Percentiles rank a stretch among this genome's conserved stretches.
These are phyloP conservation scores for Haematococcus sp. DNA, from an alignment of 139 green algal genomes.

Conservation along the genomic window DNA sequence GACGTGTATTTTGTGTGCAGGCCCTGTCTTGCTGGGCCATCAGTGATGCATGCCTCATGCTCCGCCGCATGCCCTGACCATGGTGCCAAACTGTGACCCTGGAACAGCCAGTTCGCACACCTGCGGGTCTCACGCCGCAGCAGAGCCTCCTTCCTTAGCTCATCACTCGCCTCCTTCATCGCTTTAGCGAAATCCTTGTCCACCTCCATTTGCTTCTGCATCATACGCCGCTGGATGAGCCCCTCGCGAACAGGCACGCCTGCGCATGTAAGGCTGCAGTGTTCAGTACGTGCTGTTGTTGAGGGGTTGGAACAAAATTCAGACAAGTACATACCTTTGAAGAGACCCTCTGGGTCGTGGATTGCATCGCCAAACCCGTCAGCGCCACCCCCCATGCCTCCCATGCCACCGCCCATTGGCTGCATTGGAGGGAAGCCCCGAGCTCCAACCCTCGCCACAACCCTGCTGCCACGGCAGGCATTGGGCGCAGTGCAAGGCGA, in stretches of 20 bases:
- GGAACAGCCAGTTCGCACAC: background rate
- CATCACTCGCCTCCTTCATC: constrained; percentile 47
- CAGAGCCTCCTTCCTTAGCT: constrained; percentile 45
- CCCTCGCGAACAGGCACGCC: constrained; percentile 20
- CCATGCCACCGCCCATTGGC: background rate
- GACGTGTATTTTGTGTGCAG: too few species aligned
- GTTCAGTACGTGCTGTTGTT: too few species aligned
- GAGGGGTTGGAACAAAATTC: too few species aligned
- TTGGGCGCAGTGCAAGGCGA: too few species aligned
- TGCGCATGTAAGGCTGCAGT: too few species aligned
- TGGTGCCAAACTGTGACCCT: too few species aligned
- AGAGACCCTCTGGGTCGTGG: constrained; percentile 28
- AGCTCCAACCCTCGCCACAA: too few species aligned
- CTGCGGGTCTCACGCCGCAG: constrained; percentile 25
- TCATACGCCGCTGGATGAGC: constrained; percentile 61
- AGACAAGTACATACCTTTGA: constrained; percentile 6
- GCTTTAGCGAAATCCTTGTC: constrained; percentile 54
- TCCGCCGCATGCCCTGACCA: too few species aligned
- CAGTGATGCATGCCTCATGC: too few species aligned
- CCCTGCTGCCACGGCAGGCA: too few species aligned
- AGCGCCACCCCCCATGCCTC: background rate
- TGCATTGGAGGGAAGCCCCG: background rate
- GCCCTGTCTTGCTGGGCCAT: too few species aligned
- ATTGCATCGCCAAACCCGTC: constrained; percentile 1
- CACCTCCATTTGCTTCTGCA: constrained; percentile 46